phyloP scores from a whole-genome alignment of 2,329 filamentous ascomycete genomes.

The Ophiocordyceps australis region DNA sequence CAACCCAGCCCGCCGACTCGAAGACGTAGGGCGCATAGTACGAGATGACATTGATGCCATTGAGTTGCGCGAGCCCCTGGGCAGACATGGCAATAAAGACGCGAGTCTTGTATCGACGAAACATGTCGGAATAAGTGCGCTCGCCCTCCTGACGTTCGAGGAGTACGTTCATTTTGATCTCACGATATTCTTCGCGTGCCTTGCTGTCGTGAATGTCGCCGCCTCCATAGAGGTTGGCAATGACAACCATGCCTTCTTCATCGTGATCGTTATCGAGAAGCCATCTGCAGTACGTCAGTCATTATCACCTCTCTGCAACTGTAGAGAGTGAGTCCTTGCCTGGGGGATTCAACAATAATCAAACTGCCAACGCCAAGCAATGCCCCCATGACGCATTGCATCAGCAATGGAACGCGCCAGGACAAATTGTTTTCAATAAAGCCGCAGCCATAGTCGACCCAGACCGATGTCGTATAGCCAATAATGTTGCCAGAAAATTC shows the following conservation, averaged over 20 bases:
- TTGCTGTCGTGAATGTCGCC: conserved; percentile 89
- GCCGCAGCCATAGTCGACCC: conserved; percentile 96
- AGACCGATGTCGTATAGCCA: conserved; percentile 89
- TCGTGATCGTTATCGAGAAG: conserved; percentile 94
- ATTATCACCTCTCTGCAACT: too few species aligned
- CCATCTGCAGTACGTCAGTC: conserved; percentile 46
- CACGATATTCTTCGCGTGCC: conserved; percentile 87
- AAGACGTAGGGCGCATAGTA: conserved; percentile 97
- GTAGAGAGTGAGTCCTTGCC: conserved; percentile 30
- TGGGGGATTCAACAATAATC: conserved; percentile 89
- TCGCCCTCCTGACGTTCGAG: conserved; percentile 90
- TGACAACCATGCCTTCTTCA: conserved; percentile 95
- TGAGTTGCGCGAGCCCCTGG: conserved; percentile 85
- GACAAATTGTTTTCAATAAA: conserved; percentile 72
- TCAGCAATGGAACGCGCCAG: conserved; percentile 76
- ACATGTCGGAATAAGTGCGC: conserved; percentile 85
- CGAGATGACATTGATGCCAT: conserved; percentile 98
- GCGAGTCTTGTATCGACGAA: conserved; percentile 73
- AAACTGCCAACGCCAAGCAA: conserved; percentile 74
- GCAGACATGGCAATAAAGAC: conserved; percentile 99
- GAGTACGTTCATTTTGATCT: conserved; percentile 97
- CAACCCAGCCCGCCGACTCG: conserved; percentile 89
- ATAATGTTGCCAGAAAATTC: conserved; percentile 96
- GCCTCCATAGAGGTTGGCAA: conserved; percentile 90
- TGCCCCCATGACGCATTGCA: conserved; percentile 90